Conservation (phyloP, 345 rosid species). For the Arabis alpina region DNA sequence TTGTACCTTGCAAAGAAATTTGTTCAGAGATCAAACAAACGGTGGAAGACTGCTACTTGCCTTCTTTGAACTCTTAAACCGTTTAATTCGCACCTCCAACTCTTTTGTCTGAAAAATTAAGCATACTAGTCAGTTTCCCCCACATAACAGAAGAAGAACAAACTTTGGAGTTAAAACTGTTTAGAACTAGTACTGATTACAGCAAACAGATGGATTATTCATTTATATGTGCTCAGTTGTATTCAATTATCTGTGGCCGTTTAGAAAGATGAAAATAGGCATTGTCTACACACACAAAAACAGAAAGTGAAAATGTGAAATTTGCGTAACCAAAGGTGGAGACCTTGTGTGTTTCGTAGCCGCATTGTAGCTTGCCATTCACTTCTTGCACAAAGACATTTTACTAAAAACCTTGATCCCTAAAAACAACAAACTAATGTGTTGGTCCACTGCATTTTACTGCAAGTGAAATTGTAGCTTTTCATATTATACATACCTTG, state of each 20-base stretch:
- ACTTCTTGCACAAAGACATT: no score
- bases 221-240: not conserved
- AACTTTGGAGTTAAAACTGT: no score
- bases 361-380: slow-evolving; percentile 99
- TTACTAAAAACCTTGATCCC: no score
- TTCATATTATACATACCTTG: no score
- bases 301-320: not conserved
- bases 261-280: not conserved
- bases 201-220: not conserved
- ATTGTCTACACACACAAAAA: slow-evolving; percentile 1
- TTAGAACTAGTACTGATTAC: slow-evolving; percentile 8
- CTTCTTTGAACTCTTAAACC: slow-evolving; percentile 66
- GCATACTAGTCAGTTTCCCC: slow-evolving; percentile 15
- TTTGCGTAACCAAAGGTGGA: slow-evolving; percentile 16
- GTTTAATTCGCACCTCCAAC: slow-evolving; percentile 73
- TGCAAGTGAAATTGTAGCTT: no score
- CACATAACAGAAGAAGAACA: slow-evolving; percentile 24
- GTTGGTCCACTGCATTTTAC: slow-evolving; percentile 22
- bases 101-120: slow-evolving; percentile 62
- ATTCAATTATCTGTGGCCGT: slow-evolving; percentile 3
- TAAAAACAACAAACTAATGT: slow-evolving; percentile 24
- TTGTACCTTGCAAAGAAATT: not conserved
- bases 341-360: slow-evolving; percentile 92
- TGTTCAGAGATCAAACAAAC: slow-evolving; percentile 24
- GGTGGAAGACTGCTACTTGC: slow-evolving; percentile 43